phyloP scores from a whole-genome alignment of 768 basidiomycete species.

The Cystofilobasidium bisporidii region DNA sequence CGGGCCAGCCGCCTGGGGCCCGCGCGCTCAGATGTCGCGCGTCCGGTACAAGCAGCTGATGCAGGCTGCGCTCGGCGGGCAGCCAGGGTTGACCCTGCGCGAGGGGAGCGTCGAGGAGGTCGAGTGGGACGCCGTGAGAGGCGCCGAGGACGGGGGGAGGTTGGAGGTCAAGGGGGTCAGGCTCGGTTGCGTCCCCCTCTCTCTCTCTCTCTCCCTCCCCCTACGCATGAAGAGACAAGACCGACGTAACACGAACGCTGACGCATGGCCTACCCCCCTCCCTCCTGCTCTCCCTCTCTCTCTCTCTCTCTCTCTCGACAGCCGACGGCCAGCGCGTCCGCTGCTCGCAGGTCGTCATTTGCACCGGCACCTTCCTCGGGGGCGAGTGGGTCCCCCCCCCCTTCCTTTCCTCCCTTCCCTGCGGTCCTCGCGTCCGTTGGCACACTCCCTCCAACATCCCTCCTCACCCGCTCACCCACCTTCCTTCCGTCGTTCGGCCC shows the following conservation, averaged over 20 bases:
- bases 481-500: too few species aligned
- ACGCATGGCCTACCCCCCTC: too few species aligned
- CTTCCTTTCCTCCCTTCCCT: background rate
- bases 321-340: slow-evolving; percentile 49
- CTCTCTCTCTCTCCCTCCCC: background rate
- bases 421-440: too few species aligned
- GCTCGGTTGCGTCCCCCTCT: slow-evolving; percentile 47
- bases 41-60: slow-evolving; percentile 73
- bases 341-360: slow-evolving; percentile 74
- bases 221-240: too few species aligned
- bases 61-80: slow-evolving; percentile 57
- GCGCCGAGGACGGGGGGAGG: slow-evolving; percentile 32
- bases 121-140: slow-evolving; percentile 33
- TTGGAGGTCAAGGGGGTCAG: slow-evolving; percentile 51
- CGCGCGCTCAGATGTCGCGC: slow-evolving; percentile 78
- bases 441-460: too few species aligned
- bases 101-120: slow-evolving; percentile 68
- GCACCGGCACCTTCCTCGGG: slow-evolving; percentile 82
- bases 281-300: background rate
- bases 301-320: background rate
- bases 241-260: too few species aligned
- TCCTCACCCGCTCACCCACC: too few species aligned
- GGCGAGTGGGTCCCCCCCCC: slow-evolving; percentile 52
- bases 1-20: slow-evolving; percentile 86
- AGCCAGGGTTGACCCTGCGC: slow-evolving; percentile 59